A percentile compares a stretch with the other conserved stretches of the same genome.
phyloP scores from a whole-genome alignment of 2,329 filamentous ascomycete genomes.

The Phialophora verrucosa region DNA sequence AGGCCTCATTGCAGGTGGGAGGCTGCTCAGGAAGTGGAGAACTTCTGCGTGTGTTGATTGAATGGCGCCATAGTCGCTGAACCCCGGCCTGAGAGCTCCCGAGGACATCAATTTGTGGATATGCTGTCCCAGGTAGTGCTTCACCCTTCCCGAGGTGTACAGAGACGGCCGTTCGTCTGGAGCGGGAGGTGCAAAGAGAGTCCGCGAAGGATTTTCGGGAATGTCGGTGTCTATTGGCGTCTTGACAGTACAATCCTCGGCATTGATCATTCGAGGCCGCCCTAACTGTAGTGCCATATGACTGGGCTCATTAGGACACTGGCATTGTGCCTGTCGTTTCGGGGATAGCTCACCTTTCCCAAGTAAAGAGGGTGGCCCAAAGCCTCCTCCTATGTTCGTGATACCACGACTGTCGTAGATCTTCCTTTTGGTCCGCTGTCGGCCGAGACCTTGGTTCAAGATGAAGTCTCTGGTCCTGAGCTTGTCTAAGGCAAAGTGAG shows the following conservation, averaged over 20 bases:
- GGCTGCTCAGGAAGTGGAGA: constrained; percentile 6
- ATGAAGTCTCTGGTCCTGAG: constrained; percentile 1
- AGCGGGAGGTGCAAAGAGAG: background rate
- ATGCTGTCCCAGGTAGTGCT: constrained; percentile 3
- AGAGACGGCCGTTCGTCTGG: constrained; percentile 11
- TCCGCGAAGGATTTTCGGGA: constrained; percentile 8
- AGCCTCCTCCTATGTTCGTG: constrained; percentile 13
- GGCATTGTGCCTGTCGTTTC: background rate
- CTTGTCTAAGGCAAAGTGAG: background rate
- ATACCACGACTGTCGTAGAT: constrained; percentile 3
- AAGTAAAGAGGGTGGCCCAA: constrained; percentile 15
- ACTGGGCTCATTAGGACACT: background rate
- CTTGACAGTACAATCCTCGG: constrained; percentile 11
- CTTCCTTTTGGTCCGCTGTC: background rate
- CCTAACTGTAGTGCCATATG: constrained; percentile 15
- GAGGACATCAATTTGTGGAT: constrained; percentile 2
- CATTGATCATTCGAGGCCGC: constrained; percentile 12
- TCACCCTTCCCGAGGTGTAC: constrained; percentile 10
- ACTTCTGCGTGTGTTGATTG: constrained; percentile 8
- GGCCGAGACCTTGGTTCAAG: constrained; percentile 9
- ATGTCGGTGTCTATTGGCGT: constrained; percentile 15
- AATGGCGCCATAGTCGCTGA: constrained; percentile 10
- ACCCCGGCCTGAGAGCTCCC: constrained; percentile 7
- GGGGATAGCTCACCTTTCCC: constrained; percentile 12
- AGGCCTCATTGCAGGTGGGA: constrained; percentile 14